Evolutionary conservation across 176 grass and related monocot species (phyloP).

Genomic region (Aechmea fasciata): DNA sequence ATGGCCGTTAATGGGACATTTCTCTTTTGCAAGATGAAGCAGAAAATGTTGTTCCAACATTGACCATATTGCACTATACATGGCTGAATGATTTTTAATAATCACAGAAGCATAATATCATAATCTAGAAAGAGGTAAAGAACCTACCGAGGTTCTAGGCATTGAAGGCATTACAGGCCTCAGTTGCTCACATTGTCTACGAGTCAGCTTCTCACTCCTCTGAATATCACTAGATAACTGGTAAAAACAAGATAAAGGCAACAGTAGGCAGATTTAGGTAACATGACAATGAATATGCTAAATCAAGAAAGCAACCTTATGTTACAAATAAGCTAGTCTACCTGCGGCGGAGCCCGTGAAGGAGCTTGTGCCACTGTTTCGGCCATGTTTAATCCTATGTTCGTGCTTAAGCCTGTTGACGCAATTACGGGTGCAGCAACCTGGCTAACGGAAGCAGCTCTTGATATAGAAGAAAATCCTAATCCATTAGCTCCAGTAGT

Average conservation of each 20-base stretch:
- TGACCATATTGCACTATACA: conserved; percentile 14
- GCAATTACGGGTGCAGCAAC: too few relatives aligned
- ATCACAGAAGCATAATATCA: conserved; percentile 14
- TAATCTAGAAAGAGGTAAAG: conserved; percentile 5
- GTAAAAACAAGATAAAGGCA: conserved; percentile 6
- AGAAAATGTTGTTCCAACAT: not conserved
- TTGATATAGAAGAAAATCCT: conserved; percentile 17
- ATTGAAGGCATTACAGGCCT: conserved; percentile 55
- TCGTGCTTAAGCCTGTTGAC: conserved; percentile 16
- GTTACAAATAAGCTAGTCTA: conserved; percentile 17
- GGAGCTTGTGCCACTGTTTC: conserved; percentile 62
- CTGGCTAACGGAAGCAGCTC: conserved; percentile 19
- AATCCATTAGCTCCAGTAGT: conserved; percentile 24
- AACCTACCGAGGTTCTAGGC: conserved; percentile 51
- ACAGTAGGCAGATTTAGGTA: conserved; percentile 9
- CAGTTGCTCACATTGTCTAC: conserved; percentile 44
- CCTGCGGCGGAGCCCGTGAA: conserved; percentile 44
- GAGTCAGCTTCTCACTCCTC: conserved; percentile 55
- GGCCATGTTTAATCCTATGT: conserved; percentile 48
- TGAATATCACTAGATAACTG: conserved; percentile 59
- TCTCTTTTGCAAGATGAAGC: not conserved
- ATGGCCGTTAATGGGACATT: not conserved
- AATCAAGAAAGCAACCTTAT: conserved; percentile 1
- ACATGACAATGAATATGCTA: not conserved
- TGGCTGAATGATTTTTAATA: not conserved